Evolutionary conservation across 768 basidiomycete genomes (phyloP).

Genomic region (Serendipita sp.): DNA sequence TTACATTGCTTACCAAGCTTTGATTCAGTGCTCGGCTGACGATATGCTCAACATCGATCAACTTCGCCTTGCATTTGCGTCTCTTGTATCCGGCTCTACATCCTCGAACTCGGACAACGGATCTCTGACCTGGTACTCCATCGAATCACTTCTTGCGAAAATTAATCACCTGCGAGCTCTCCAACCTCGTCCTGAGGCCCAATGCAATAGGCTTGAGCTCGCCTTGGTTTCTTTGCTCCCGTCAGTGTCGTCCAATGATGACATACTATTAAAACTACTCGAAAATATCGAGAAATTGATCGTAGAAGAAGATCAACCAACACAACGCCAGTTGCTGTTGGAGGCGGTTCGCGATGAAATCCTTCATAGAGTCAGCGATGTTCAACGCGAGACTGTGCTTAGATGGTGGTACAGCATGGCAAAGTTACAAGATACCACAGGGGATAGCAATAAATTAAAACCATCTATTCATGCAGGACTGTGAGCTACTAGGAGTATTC

Average conservation of each 20-base stretch:
- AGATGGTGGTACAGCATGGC: slow-evolving; percentile 51
- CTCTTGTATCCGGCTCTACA: slow-evolving; percentile 41
- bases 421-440: neutral
- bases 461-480: too few relatives aligned
- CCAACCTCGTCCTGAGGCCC: slow-evolving; percentile 12
- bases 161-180: slow-evolving; percentile 21
- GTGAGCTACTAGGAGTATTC: too few relatives aligned
- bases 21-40: slow-evolving; percentile 43
- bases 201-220: slow-evolving; percentile 38
- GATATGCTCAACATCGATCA: slow-evolving; percentile 46
- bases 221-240: slow-evolving; percentile 50
- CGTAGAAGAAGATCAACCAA: slow-evolving; percentile 20
- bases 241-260: slow-evolving; percentile 13
- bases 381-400: slow-evolving; percentile 49
- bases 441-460: too few relatives aligned
- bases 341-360: slow-evolving; percentile 46
- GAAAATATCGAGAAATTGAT: slow-evolving; percentile 30
- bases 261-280: slow-evolving; percentile 38
- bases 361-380: slow-evolving; percentile 44
- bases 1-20: neutral
- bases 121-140: slow-evolving; percentile 52
- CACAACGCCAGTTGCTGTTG: neutral
- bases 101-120: slow-evolving; percentile 20
- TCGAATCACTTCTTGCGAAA: slow-evolving; percentile 35
- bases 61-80: slow-evolving; percentile 56